phyloP scores from a whole-genome alignment of 495 filamentous ascomycete species.

The Extremus antarcticus region DNA sequence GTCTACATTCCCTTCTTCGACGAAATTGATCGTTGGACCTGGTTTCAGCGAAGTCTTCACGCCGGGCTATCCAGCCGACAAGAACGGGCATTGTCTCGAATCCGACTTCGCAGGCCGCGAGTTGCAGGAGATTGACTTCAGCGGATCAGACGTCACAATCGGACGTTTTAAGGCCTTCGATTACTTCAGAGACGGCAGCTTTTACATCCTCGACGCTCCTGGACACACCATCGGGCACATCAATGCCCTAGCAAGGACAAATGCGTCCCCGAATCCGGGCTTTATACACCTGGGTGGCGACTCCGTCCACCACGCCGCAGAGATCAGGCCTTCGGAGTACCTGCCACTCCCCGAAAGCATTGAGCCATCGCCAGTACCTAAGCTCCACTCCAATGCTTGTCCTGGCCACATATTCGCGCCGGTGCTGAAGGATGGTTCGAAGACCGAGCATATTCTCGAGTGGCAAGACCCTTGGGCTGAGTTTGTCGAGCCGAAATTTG shows the following conservation, averaged over 20 bases:
- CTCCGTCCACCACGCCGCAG: conserved; percentile 8
- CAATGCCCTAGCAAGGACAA: conserved; percentile 37
- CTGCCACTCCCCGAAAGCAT: conserved; percentile 10
- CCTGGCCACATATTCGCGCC: conserved; percentile 10
- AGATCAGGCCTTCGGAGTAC: conserved; percentile 11
- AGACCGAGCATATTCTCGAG: conserved; percentile 7
- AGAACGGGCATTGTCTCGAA: neutral
- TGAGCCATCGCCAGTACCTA: conserved; percentile 5
- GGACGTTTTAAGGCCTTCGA: conserved; percentile 45
- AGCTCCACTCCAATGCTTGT: conserved; percentile 2
- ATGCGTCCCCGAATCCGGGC: conserved; percentile 72
- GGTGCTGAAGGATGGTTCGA: conserved; percentile 4
- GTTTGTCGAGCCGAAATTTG: neutral
- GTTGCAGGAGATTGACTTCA: conserved; percentile 10
- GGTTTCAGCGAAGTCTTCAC: conserved; percentile 37
- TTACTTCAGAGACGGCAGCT: conserved; percentile 39
- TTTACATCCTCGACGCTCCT: conserved; percentile 36
- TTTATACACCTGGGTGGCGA: conserved; percentile 26
- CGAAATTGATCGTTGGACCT: conserved; percentile 42
- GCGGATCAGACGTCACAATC: conserved; percentile 16
- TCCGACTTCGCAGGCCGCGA: conserved; percentile 13
- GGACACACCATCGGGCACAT: conserved; percentile 40
- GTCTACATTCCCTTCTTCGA: conserved; percentile 38
- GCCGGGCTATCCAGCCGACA: conserved; percentile 43
- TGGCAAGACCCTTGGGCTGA: neutral